Percentiles rank a stretch among this genome's conserved stretches.
These are phyloP conservation scores for Chara braunii DNA, from an alignment of 139 green algal species.

Conservation along the genomic window DNA sequence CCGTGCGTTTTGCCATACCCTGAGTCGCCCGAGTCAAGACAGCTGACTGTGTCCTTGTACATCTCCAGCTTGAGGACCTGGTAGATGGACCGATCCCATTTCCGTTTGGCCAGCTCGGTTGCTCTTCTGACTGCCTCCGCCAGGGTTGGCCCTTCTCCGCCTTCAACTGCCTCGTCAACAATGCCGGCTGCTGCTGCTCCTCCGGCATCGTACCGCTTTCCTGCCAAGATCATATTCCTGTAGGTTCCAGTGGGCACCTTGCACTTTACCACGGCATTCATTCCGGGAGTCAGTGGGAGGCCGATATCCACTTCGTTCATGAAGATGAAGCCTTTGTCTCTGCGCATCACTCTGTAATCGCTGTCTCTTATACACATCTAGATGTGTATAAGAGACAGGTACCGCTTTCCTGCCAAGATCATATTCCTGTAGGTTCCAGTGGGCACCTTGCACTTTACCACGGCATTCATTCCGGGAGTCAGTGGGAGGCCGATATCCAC, in stretches of 20 bases:
- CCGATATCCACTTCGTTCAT: background rate
- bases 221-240: background rate
- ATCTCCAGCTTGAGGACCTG: background rate
- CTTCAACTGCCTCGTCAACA: background rate
- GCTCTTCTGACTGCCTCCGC: background rate
- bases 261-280: background rate
- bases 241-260: background rate
- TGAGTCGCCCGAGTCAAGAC: no score
- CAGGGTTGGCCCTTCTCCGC: background rate
- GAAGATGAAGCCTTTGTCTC: no score
- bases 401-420: no score
- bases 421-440: no score
- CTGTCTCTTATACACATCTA: no score
- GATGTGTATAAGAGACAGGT: no score
- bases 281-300: background rate
- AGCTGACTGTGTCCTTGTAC: no score
- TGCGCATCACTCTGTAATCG: no score
- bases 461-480: conserved; percentile 30
- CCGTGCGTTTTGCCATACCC: no score
- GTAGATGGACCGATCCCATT: background rate
- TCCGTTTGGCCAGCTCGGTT: background rate
- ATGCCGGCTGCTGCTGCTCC: background rate
- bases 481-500: conserved; percentile 27
- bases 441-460: conserved; percentile 13
- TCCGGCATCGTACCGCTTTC: background rate